phyloP scores from a whole-genome alignment of 1,284 basidiomycete genomes.

The Veloboletus limbatus region DNA sequence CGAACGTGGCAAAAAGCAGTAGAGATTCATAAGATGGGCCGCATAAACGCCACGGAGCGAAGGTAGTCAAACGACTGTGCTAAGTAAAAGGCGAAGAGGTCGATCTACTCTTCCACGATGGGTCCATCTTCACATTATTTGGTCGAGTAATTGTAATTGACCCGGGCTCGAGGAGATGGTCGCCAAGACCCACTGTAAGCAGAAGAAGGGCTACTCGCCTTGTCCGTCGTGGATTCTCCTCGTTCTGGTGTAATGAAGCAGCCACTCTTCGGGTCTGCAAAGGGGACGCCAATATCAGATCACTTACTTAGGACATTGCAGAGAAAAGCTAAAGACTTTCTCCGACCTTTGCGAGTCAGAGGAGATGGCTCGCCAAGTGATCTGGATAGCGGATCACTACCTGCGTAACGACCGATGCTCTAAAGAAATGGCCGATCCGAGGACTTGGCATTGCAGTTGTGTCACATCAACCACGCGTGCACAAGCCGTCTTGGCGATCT shows the following conservation, averaged over 20 bases:
- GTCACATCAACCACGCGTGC: too few species aligned
- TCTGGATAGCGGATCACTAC: not conserved
- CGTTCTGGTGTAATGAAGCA: not conserved
- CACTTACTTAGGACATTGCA: not conserved
- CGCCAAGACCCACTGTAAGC: constrained; percentile 11
- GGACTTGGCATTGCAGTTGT: too few species aligned
- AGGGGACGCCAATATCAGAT: constrained; percentile 3
- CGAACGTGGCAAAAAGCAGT: not conserved
- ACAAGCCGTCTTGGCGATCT: too few species aligned
- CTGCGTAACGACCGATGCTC: too few species aligned
- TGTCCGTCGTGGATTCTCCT: constrained; percentile 5
- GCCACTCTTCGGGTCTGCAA: not conserved
- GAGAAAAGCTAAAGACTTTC: not conserved
- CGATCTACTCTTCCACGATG: not conserved
- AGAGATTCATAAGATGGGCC: constrained; percentile 14
- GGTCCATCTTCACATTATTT: not conserved
- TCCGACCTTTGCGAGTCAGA: not conserved
- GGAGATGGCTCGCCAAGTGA: not conserved
- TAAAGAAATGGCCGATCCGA: constrained; percentile 6
- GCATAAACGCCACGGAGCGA: constrained; percentile 23
- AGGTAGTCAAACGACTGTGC: not conserved
- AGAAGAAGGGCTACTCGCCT: not conserved
- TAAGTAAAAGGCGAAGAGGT: not conserved
- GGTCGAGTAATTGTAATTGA: not conserved
- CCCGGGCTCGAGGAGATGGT: not conserved